phyloP scores from a whole-genome alignment of 2,329 filamentous ascomycete genomes.

The Paraphaeosphaeria sporulosa region DNA sequence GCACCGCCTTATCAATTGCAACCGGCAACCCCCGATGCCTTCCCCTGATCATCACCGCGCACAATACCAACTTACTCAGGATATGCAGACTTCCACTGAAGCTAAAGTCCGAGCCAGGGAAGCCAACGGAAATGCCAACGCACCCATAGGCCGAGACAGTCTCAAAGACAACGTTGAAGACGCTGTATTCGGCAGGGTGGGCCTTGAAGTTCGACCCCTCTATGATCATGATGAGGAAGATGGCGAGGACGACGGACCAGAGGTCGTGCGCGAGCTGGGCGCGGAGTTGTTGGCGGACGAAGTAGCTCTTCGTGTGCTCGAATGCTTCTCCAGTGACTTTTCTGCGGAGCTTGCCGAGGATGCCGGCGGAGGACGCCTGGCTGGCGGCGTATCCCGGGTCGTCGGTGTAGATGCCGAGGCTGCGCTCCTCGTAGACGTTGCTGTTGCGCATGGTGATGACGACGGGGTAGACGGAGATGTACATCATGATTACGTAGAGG shows the following conservation, averaged over 20 bases:
- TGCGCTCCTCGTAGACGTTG: constrained; percentile 68
- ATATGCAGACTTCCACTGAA: constrained; percentile 59
- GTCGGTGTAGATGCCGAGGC: constrained; percentile 65
- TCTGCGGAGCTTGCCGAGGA: constrained; percentile 20
- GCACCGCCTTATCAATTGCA: constrained; percentile 59
- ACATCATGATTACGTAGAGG: constrained; percentile 69
- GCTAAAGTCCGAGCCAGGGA: constrained; percentile 54
- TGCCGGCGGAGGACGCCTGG: constrained; percentile 14
- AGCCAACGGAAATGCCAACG: constrained; percentile 57
- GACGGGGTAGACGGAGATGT: constrained; percentile 68
- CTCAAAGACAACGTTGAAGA: constrained; percentile 58
- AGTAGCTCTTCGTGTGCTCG: constrained; percentile 44
- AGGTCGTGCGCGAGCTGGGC: constrained; percentile 57
- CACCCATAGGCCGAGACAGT: constrained; percentile 48
- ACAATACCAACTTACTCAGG: constrained; percentile 63
- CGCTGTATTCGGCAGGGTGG: constrained; percentile 47
- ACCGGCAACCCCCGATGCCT: constrained; percentile 64
- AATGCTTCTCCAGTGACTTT: constrained; percentile 17
- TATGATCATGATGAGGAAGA: constrained; percentile 57
- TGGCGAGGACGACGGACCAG: constrained; percentile 55
- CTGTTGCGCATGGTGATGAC: constrained; percentile 68
- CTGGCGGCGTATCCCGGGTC: constrained; percentile 26
- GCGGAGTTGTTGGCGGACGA: constrained; percentile 53
- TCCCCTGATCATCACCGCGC: constrained; percentile 64
- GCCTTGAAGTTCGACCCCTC: constrained; percentile 47